Conservation (phyloP, 2,329 filamentous ascomycete species). For the Trichoderma sp. region DNA sequence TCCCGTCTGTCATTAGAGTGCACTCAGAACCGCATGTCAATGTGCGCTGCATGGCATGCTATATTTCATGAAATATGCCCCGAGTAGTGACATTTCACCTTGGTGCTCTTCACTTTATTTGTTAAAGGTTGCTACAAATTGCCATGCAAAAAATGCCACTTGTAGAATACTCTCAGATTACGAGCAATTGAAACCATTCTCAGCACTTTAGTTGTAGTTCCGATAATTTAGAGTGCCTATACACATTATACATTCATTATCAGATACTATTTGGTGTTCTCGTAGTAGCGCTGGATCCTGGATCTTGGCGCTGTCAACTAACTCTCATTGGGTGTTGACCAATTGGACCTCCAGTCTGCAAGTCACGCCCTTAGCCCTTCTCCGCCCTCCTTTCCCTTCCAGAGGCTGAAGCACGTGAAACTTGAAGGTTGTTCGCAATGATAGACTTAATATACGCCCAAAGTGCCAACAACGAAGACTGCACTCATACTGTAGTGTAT, state of each 20-base stretch:
- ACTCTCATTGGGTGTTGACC: neutral
- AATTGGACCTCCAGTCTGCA: neutral
- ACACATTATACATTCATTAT: neutral
- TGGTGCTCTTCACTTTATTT: neutral
- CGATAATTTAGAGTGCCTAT: neutral
- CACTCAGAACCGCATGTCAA: neutral
- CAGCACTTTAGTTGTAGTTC: neutral
- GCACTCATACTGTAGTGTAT: neutral
- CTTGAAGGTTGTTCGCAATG: neutral
- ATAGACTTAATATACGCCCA: no score
- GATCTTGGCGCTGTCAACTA: neutral
- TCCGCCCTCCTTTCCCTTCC: neutral
- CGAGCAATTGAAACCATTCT: neutral
- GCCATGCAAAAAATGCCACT: neutral
- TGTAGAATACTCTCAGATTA: neutral
- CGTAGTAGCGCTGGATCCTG: neutral
- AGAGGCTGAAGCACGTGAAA: neutral
- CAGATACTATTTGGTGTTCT: neutral
- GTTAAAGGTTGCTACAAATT: neutral
- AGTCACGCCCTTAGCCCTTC: slow-evolving; percentile 10
- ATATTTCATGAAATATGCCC: neutral
- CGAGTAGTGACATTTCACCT: neutral
- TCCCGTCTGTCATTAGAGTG: neutral
- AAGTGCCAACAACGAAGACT: neutral
- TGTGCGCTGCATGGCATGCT: neutral